Conservation (phyloP, 106 monocot species). For the Dactylorhiza incarnata region DNA sequence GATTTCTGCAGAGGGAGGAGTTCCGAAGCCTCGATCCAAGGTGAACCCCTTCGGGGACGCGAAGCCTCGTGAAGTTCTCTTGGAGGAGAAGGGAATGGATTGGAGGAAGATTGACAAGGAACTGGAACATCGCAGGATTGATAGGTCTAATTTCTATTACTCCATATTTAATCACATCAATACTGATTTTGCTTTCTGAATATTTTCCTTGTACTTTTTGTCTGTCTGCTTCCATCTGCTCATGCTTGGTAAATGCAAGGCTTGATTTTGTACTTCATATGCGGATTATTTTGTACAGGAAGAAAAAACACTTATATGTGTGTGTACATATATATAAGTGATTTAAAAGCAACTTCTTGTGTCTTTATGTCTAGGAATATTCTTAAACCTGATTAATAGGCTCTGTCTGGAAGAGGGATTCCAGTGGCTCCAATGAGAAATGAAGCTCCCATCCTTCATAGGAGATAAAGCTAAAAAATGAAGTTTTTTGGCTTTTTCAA, state of each 20-base stretch:
- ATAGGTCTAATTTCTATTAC: slow-evolving; percentile 39
- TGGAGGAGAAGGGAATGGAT: slow-evolving; percentile 74
- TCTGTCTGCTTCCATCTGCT: neutral
- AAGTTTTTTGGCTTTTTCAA: no score
- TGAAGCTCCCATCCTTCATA: no score
- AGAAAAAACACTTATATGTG: neutral
- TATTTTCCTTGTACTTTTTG: neutral
- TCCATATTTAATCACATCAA: neutral
- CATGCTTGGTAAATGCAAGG: neutral
- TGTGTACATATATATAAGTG: neutral
- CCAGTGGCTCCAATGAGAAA: no score
- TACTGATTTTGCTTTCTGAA: neutral
- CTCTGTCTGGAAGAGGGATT: neutral
- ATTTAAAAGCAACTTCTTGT: neutral
- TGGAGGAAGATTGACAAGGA: slow-evolving; percentile 94
- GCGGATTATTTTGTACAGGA: neutral
- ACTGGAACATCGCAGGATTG: slow-evolving; percentile 67
- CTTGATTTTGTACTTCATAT: neutral
- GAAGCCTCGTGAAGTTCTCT: slow-evolving; percentile 76
- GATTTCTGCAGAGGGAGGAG: slow-evolving; percentile 23
- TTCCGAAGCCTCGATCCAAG: slow-evolving; percentile 34
- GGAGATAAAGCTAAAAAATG: no score
- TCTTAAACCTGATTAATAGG: neutral
- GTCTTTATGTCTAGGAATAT: neutral
- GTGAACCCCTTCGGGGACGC: slow-evolving; percentile 96